A percentile compares a stretch with the other conserved stretches of the same genome.
phyloP scores from a whole-genome alignment of 2,329 filamentous ascomycete species.

The Ophiostoma triangulosporum region DNA sequence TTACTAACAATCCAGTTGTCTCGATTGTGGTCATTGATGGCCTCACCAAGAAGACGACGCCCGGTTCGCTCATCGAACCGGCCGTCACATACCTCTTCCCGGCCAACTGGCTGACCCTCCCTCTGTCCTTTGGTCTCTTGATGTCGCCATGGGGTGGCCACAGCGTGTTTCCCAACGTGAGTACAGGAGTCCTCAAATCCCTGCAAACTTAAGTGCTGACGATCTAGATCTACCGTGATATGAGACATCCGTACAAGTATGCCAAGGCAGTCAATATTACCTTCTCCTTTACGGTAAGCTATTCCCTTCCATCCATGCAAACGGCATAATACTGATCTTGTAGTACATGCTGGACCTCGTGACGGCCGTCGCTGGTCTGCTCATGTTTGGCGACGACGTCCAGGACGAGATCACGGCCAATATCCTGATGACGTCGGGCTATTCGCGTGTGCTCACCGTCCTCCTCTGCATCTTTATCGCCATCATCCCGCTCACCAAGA shows the following conservation, averaged over 20 bases:
- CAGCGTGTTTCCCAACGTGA: slow-evolving; percentile 64
- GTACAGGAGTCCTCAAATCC: not conserved
- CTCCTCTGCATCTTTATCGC: slow-evolving; percentile 76
- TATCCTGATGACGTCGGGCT: slow-evolving; percentile 61
- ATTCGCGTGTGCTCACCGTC: slow-evolving; percentile 59
- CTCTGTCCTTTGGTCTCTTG: slow-evolving; percentile 76
- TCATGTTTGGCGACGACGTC: slow-evolving; percentile 92
- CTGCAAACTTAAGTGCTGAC: not conserved
- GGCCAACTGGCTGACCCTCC: slow-evolving; percentile 72
- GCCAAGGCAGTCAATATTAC: slow-evolving; percentile 23
- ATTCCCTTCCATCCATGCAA: not conserved
- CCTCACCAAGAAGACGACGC: slow-evolving; percentile 62
- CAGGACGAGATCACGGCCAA: slow-evolving; percentile 84
- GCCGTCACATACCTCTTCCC: slow-evolving; percentile 73
- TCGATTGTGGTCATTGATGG: slow-evolving; percentile 73
- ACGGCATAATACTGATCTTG: not conserved
- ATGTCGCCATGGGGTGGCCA: slow-evolving; percentile 62
- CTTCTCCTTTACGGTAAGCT: slow-evolving; percentile 21
- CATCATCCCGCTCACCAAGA: slow-evolving; percentile 89
- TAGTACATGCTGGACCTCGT: slow-evolving; percentile 67
- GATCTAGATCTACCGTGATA: slow-evolving; percentile 43
- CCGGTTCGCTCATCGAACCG: slow-evolving; percentile 73
- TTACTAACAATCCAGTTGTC: slow-evolving; percentile 46
- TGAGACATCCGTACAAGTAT: slow-evolving; percentile 71
- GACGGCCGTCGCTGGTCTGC: slow-evolving; percentile 69